Percentiles rank a stretch among this genome's conserved stretches.
phyloP scores from a whole-genome alignment of 2,329 filamentous ascomycete species.

The Paraphaeosphaeria sporulosa region DNA sequence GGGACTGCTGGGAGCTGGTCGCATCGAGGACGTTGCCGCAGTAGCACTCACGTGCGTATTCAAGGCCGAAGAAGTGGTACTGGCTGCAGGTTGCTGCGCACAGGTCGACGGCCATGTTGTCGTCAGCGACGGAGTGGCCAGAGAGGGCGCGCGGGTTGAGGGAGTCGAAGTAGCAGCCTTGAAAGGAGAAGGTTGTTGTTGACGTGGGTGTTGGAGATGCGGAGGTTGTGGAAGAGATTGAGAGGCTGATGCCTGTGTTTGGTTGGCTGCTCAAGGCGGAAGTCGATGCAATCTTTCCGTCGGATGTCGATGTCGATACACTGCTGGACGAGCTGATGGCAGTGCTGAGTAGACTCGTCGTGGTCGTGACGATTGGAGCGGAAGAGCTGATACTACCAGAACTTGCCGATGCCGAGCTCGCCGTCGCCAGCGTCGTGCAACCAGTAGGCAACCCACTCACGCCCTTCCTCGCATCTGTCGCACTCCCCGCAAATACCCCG shows the following conservation, averaged over 20 bases:
- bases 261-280: background rate
- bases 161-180: constrained; percentile 35
- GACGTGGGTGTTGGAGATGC: background rate
- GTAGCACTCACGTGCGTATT: constrained; percentile 32
- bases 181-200: constrained; percentile 20
- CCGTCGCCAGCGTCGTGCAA: constrained; percentile 24
- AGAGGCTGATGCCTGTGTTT: background rate
- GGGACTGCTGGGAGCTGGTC: constrained; percentile 18
- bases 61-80: constrained; percentile 33
- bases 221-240: constrained; percentile 17
- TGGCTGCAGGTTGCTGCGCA: constrained; percentile 29
- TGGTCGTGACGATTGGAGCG: background rate
- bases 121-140: constrained; percentile 17
- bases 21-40: constrained; percentile 27
- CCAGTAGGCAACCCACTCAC: constrained; percentile 21
- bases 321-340: background rate
- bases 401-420: constrained; percentile 8
- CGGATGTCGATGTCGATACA: background rate
- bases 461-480: constrained; percentile 30
- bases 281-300: background rate
- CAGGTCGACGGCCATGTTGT: constrained; percentile 30
- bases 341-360: background rate
- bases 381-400: background rate
- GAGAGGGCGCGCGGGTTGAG: constrained; percentile 24
- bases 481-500: constrained; percentile 29